These are phyloP conservation scores for Emmonsia crescens DNA, from an alignment of 2,329 filamentous ascomycete species.

Conservation along the genomic window DNA sequence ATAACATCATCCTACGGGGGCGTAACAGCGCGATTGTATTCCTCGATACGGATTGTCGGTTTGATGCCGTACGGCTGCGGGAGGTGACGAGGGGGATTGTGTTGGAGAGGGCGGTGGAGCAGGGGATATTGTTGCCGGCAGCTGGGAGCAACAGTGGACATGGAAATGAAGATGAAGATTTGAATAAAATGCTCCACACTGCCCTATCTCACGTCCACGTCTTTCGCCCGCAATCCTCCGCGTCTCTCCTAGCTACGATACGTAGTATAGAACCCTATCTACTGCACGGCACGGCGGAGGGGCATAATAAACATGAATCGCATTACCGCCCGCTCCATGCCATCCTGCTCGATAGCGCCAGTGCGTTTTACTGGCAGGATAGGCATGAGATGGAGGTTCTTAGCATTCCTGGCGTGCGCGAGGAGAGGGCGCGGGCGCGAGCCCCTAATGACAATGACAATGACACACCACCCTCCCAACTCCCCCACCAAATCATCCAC, in stretches of 20 bases:
- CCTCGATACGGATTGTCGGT: slow-evolving; percentile 46
- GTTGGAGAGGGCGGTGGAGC: slow-evolving; percentile 1
- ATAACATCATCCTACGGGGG: slow-evolving; percentile 30
- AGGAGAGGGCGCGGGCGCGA: slow-evolving; percentile 5
- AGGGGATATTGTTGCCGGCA: background rate
- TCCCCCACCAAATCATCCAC: slow-evolving; percentile 9
- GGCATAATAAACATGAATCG: slow-evolving; percentile 33
- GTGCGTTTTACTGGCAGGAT: slow-evolving; percentile 46
- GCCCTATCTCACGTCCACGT: slow-evolving; percentile 48
- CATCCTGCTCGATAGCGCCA: slow-evolving; percentile 45
- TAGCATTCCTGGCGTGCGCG: slow-evolving; percentile 9
- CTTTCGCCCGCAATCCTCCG: slow-evolving; percentile 44
- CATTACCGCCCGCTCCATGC: slow-evolving; percentile 37
- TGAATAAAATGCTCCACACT: slow-evolving; percentile 20
- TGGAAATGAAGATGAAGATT: background rate
- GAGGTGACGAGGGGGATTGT: slow-evolving; percentile 22
- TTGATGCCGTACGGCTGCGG: slow-evolving; percentile 40
- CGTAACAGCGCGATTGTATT: slow-evolving; percentile 42
- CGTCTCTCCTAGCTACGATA: slow-evolving; percentile 41
- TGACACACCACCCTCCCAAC: background rate
- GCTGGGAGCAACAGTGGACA: background rate
- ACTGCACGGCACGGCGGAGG: slow-evolving; percentile 23
- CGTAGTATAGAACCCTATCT: slow-evolving; percentile 40
- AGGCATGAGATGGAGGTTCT: slow-evolving; percentile 34
- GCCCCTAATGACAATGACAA: background rate